phyloP scores from a whole-genome alignment of 2,329 filamentous ascomycete genomes.

The Aureobasidium vineae region DNA sequence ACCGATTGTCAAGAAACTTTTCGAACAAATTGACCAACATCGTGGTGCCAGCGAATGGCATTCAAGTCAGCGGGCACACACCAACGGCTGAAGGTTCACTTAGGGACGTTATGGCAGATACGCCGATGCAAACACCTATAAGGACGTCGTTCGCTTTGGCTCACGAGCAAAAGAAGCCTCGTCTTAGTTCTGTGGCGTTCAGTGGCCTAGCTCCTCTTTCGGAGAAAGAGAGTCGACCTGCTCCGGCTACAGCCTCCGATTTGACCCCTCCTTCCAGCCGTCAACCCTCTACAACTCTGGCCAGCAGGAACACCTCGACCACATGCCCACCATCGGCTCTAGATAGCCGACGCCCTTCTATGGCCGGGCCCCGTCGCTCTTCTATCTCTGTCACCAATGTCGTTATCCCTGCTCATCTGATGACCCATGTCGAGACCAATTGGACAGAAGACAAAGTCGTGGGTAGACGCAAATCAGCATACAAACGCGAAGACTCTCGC shows the following conservation, averaged over 20 bases:
- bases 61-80: neutral
- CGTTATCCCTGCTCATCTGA: slow-evolving; percentile 20
- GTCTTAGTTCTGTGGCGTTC: neutral
- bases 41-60: neutral
- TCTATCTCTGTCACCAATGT: slow-evolving; percentile 23
- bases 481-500: slow-evolving; percentile 8
- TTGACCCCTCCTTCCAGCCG: neutral
- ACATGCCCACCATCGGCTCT: neutral
- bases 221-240: neutral
- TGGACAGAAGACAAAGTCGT: slow-evolving; percentile 25
- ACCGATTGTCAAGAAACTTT: slow-evolving; percentile 8
- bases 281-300: neutral
- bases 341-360: neutral
- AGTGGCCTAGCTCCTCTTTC: neutral
- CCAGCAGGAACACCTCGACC: neutral
- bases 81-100: neutral
- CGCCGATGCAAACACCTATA: slow-evolving; percentile 5
- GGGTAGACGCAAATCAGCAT: slow-evolving; percentile 21
- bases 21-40: slow-evolving; percentile 11
- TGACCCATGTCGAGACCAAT: slow-evolving; percentile 16
- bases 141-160: neutral
- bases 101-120: neutral
- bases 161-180: neutral
- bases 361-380: slow-evolving; percentile 14
- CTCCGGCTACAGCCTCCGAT: neutral